Evolutionary conservation across 306 rosid genomes (phyloP).

Genomic region (Cotoneaster glaucophyllus): DNA sequence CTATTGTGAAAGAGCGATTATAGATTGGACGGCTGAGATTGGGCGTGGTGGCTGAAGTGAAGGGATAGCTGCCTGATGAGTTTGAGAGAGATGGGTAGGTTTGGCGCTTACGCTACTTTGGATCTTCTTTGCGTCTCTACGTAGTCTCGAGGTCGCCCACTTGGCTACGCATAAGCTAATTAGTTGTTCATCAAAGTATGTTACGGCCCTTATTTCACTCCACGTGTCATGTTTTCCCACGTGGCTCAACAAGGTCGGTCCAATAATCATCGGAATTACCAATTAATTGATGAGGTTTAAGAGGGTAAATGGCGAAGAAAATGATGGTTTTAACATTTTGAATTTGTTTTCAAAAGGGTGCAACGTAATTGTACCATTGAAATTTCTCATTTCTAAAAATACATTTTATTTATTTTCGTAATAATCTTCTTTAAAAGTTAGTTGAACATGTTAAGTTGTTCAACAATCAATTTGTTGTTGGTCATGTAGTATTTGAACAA

Average conservation of each 20-base stretch:
- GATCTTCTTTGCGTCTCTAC: constrained; percentile 68
- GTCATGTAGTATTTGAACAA: too few relatives aligned
- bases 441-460: not conserved
- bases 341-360: not conserved
- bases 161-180: constrained; percentile 53
- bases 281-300: not conserved
- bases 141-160: constrained; percentile 62
- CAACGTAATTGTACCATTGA: not conserved
- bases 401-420: not conserved
- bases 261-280: not conserved
- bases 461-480: too few relatives aligned
- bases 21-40: constrained; percentile 43
- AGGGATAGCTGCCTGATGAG: constrained; percentile 34
- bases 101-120: constrained; percentile 88
- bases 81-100: constrained; percentile 45
- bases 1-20: constrained; percentile 17
- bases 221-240: constrained; percentile 18
- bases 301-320: not conserved
- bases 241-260: constrained; percentile 27
- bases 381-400: not conserved
- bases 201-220: not conserved
- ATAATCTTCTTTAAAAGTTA: not conserved
- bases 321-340: not conserved
- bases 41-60: constrained; percentile 42
- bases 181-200: constrained; percentile 17